phyloP scores from a whole-genome alignment of 495 filamentous ascomycete genomes.

The Corynascus novoguineensis region DNA sequence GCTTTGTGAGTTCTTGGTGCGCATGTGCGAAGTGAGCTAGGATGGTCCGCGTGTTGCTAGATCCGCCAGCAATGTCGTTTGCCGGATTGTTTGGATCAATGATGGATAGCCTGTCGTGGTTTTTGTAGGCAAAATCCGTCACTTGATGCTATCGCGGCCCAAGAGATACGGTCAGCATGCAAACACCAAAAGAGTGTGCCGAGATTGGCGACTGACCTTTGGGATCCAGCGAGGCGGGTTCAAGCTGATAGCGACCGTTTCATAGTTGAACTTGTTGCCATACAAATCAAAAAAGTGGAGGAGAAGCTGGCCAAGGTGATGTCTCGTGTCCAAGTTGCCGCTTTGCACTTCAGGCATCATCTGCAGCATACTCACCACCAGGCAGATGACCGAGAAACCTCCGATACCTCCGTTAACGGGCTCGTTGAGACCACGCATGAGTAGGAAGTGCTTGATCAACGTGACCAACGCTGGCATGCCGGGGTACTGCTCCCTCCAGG shows the following conservation, averaged over 20 bases:
- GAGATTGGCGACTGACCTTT: slow-evolving; percentile 54
- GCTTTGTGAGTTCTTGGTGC: slow-evolving; percentile 47
- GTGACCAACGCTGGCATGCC: slow-evolving; percentile 77
- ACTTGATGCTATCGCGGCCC: slow-evolving; percentile 27
- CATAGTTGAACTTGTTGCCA: slow-evolving; percentile 68
- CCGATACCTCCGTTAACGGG: slow-evolving; percentile 87
- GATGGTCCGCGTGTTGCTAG: slow-evolving; percentile 57
- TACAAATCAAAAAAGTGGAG: slow-evolving; percentile 87
- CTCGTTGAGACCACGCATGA: slow-evolving; percentile 86
- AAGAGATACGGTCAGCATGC: slow-evolving; percentile 19
- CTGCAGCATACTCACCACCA: slow-evolving; percentile 82
- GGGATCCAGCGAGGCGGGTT: slow-evolving; percentile 62
- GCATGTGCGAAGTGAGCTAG: slow-evolving; percentile 60
- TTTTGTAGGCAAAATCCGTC: slow-evolving; percentile 38
- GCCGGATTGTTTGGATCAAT: slow-evolving; percentile 77
- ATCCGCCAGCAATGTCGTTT: slow-evolving; percentile 86
- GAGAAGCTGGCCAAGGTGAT: slow-evolving; percentile 70
- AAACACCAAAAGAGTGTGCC: neutral
- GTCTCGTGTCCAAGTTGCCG: slow-evolving; percentile 48
- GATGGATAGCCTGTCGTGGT: slow-evolving; percentile 60
- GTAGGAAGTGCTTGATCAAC: slow-evolving; percentile 85
- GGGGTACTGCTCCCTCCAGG: slow-evolving; percentile 73
- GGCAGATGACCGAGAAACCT: slow-evolving; percentile 87
- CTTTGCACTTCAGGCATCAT: slow-evolving; percentile 62
- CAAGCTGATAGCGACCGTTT: slow-evolving; percentile 63